Percentiles rank a stretch among this genome's conserved stretches.
phyloP scores from a whole-genome alignment of 2,329 filamentous ascomycete species.

The Fusarium coffeatum region DNA sequence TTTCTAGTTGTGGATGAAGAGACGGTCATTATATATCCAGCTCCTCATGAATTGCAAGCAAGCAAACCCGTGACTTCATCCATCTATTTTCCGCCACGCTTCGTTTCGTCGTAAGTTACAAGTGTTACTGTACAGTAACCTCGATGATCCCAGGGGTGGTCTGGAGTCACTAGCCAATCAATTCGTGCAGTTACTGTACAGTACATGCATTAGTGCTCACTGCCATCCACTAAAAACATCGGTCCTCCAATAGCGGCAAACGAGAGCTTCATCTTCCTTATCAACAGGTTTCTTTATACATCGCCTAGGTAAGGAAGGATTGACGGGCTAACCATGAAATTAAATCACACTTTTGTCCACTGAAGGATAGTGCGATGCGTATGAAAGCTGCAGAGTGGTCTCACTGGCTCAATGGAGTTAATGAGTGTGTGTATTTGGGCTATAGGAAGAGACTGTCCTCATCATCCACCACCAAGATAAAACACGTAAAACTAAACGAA shows the following conservation, averaged over 20 bases:
- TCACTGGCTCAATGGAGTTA: background rate
- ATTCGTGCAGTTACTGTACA: constrained; percentile 12
- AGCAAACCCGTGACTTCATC: background rate
- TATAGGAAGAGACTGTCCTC: background rate
- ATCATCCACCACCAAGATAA: background rate
- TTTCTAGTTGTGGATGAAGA: accelerated
- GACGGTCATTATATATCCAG: background rate
- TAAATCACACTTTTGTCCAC: background rate
- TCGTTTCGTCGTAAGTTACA: background rate
- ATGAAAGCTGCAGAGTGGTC: background rate
- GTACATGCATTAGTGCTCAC: constrained; percentile 23
- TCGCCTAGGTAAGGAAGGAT: background rate
- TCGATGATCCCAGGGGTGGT: background rate
- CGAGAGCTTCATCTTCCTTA: background rate
- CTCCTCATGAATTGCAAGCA: background rate
- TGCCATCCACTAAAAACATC: background rate
- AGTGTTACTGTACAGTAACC: constrained; percentile 17
- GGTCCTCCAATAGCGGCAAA: background rate
- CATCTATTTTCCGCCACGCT: background rate
- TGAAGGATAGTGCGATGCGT: no score
- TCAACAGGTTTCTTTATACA: background rate
- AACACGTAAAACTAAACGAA: background rate
- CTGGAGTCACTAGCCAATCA: background rate
- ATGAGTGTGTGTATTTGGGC: background rate
- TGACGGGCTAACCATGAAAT: background rate